phyloP scores from a whole-genome alignment of 2,329 filamentous ascomycete genomes.

The Cordyceps militaris region DNA sequence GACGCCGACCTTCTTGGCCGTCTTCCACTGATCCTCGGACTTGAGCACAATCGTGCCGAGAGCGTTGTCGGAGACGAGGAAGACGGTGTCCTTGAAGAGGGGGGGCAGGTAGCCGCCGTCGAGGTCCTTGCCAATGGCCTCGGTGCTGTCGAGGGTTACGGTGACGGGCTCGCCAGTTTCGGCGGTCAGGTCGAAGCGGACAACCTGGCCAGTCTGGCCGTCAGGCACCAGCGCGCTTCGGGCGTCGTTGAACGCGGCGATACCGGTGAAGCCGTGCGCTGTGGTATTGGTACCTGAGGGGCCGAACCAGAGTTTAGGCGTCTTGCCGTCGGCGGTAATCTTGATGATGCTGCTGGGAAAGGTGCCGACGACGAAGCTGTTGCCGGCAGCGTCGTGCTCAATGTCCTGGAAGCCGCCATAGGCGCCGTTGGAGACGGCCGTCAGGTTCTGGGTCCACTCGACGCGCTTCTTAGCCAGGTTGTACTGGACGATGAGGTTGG shows the following conservation, averaged over 20 bases:
- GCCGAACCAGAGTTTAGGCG: slow-evolving; percentile 26
- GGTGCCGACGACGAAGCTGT: slow-evolving; percentile 32
- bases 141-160: not conserved
- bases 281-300: slow-evolving; percentile 13
- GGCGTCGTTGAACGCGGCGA: not conserved
- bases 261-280: slow-evolving; percentile 6
- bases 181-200: slow-evolving; percentile 26
- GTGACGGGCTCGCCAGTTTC: not conserved
- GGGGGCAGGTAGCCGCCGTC: slow-evolving; percentile 29
- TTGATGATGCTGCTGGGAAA: slow-evolving; percentile 31
- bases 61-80: slow-evolving; percentile 26
- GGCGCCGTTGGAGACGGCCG: slow-evolving; percentile 19
- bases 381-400: slow-evolving; percentile 28
- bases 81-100: slow-evolving; percentile 26
- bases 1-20: slow-evolving; percentile 28
- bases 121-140: not conserved
- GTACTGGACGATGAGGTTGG: slow-evolving; percentile 31
- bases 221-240: slow-evolving; percentile 27
- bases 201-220: slow-evolving; percentile 25
- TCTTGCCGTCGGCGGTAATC: slow-evolving; percentile 23
- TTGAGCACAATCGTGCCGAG: slow-evolving; percentile 29
- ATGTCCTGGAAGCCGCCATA: slow-evolving; percentile 35
- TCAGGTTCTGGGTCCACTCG: slow-evolving; percentile 29
- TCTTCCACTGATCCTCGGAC: slow-evolving; percentile 29
- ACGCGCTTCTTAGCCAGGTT: slow-evolving; percentile 19